Base-by-base conservation (phyloP, 257 asterid genomes). In the Scutellaria baicalensis region DNA sequence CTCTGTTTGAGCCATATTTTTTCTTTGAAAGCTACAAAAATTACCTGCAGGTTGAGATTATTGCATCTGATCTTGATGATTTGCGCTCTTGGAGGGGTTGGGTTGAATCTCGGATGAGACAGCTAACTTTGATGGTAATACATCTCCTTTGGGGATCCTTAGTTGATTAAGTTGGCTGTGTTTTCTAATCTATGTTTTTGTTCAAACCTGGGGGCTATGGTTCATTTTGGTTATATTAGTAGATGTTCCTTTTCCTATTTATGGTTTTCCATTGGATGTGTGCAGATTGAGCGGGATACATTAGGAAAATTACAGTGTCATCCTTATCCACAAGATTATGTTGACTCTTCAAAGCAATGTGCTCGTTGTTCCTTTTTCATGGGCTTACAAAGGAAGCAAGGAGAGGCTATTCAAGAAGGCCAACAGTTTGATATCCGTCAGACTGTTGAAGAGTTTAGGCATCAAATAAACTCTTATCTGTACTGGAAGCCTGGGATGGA, bases 71-170 rank as follows among this genome's bases (percentile, higher is more conserved):
- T 81, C 74, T 36, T 60, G 96, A 94, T 83, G 99, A 91, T 75
- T 81, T 94, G 82, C 97, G 97, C 66, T 80, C 92, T 59, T 94
- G 99, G 99, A 88, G 83, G 77, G 99, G 99, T 70, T 88, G 99
- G 99, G 96, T 94, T 50, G 97, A 89, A 77, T 94, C 99, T 63
- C 95, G 99, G 39, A 76, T 94, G 67, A 88, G 99, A 71, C 97
- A 89, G 80, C 81, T 94, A 31, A 94, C 96, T 48, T 70, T 88
- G 68, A 94, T 86, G 98, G 99, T 94, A 93, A 77, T 69, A 51
- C 77, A 81, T 78, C 20, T 72, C 74, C 12, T 79, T 71, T 69
- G 48, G 49, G 39, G 65, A 49, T 27, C 27, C 38, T 27, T 1
- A 17, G 31, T 35, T 38, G 33, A 27, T 59, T 31, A 49, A 54